Evolutionary conservation across 495 filamentous ascomycete species (phyloP), one percentile per base, ranked within the genome.

Genomic region (Penicillium ochrochloron): DNA sequence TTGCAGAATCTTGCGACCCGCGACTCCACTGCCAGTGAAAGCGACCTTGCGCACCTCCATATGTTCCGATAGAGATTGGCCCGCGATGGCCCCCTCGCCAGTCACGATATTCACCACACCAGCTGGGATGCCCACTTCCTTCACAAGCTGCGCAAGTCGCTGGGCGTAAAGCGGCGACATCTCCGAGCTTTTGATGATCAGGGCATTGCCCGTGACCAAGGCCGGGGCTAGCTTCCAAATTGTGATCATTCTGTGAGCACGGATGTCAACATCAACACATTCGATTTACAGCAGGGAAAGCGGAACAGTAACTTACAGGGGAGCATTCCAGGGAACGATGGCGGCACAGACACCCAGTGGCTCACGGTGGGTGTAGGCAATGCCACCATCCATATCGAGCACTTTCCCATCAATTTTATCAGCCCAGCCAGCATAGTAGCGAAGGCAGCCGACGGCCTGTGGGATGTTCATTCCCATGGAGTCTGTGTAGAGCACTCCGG

Each of bases 101-200:
- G 94, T 88, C 25, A 98, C 83, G 34, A 98, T 84, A 74, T 96
- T 96, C 52, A 98, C 80, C 8, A 97, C 92, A 35, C 94, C 94
- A 4, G 89, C 80, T 29, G 94, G 94, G 73, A 97, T 90, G 4
- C 94, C 93, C 14, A 93, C 93, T 77, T 97, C 88, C 64, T 88
- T 83, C 51, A 87, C 88, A 12, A 97, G 82, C 66, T 93, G 88
- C 29, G 90, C 94, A 21, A 96, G 78, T 68, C 92, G 93, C 86
- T 94, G 94, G 42, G 88, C 88, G 23, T 91, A 93, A 14, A 95
- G 91, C 3, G 94, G 94, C 56, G 97, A 92, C 61, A 91, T 86
- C 78, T 98, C 94, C 0, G 94, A 96, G 10, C 93, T 88, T 79
- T 98, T 98, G 63, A 98, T 79, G 68, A 98, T 88, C 58, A 97